Conservation (phyloP, 441 rosid species). For the Erodium moschatum region DNA sequence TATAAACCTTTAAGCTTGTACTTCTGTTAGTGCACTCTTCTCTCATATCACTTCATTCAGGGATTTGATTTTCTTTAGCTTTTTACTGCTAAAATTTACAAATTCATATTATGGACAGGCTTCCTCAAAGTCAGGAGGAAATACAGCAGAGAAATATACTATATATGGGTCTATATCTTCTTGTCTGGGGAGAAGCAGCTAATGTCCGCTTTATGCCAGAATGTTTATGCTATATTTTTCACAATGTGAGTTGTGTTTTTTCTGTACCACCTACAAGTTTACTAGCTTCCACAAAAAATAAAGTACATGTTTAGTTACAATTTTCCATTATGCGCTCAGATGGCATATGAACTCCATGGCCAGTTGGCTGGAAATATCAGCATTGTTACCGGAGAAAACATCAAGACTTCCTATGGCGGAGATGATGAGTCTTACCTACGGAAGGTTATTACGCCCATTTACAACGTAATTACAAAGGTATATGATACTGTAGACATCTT, state of each 20-base stretch:
- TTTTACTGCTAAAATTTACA: not conserved
- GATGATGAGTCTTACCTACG: slow-evolving; percentile 92
- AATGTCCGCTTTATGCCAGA: slow-evolving; percentile 94
- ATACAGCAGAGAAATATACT: slow-evolving; percentile 87
- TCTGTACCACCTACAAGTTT: not conserved
- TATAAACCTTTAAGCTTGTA: not conserved
- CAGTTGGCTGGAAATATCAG: slow-evolving; percentile 91
- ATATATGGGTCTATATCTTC: slow-evolving; percentile 95
- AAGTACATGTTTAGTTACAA: not conserved
- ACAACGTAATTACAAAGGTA: slow-evolving; percentile 80
- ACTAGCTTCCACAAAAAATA: not conserved
- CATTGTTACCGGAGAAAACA: slow-evolving; percentile 96
- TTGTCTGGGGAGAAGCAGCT: slow-evolving; percentile 98
- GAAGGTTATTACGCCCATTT: slow-evolving; percentile 87
- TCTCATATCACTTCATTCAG: not conserved
- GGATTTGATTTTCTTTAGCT: not conserved
- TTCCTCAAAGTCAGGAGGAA: slow-evolving; percentile 84
- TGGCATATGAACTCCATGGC: slow-evolving; percentile 99
- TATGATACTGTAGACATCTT: slow-evolving; percentile 13
- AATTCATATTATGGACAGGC: slow-evolving; percentile 31
- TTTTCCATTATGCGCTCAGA: slow-evolving; percentile 35
- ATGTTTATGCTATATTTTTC: slow-evolving; percentile 93
- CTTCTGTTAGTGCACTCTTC: not conserved
- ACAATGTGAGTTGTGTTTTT: slow-evolving; percentile 48
- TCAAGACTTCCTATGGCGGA: slow-evolving; percentile 96